phyloP scores from a whole-genome alignment of 345 rosid genomes.

The Clausena lansium region DNA sequence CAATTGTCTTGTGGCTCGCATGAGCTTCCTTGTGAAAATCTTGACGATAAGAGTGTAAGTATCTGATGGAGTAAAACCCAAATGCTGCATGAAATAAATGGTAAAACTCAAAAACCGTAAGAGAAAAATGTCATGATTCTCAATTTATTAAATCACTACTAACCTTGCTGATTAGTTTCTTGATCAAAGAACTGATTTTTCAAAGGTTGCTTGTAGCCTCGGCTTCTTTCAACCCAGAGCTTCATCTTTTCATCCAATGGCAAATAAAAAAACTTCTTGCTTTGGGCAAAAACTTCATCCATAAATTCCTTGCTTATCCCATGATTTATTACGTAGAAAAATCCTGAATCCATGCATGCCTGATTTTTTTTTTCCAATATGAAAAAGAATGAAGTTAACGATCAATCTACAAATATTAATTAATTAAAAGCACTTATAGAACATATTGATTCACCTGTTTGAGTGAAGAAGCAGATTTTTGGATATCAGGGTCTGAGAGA shows the following conservation, averaged over 20 bases:
- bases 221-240: background rate
- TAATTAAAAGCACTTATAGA: background rate
- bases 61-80: too few species aligned
- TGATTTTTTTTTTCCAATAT: background rate
- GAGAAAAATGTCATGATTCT: too few species aligned
- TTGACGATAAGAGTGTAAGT: too few species aligned
- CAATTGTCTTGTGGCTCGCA: too few species aligned
- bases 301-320: background rate
- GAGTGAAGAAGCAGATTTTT: background rate
- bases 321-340: background rate
- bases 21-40: too few species aligned
- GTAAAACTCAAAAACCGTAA: too few species aligned
- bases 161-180: background rate
- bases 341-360: background rate
- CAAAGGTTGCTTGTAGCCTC: background rate
- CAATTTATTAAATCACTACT: too few species aligned
- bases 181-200: background rate
- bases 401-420: too few species aligned
- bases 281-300: background rate
- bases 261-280: background rate
- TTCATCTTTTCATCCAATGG: background rate
- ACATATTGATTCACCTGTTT: background rate
- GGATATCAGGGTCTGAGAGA: background rate
- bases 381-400: too few species aligned
- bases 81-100: too few species aligned